phyloP scores from a whole-genome alignment of 257 asterid species.

The Solanum raphanifolium region DNA sequence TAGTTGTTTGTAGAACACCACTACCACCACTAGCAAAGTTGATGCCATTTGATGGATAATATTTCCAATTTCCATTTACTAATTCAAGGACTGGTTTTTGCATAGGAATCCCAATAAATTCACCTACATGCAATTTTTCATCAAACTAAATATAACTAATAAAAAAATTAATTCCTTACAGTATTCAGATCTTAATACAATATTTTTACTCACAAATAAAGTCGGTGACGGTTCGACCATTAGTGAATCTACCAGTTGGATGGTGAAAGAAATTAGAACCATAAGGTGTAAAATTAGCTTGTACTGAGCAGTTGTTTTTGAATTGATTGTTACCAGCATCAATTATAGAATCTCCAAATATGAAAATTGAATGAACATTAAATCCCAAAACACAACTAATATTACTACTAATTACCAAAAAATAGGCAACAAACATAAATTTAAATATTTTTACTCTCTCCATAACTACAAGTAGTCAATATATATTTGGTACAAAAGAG shows the following conservation, averaged over 20 bases:
- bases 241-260: conserved; percentile 76
- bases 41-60: conserved; percentile 50
- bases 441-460: conserved; percentile 3
- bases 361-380: conserved; percentile 33
- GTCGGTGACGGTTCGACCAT: conserved; percentile 65
- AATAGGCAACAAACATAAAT: not conserved
- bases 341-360: conserved; percentile 64
- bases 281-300: conserved; percentile 79
- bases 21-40: conserved; percentile 88
- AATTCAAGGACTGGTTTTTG: conserved; percentile 55
- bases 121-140: conserved; percentile 28
- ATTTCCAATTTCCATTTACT: conserved; percentile 19
- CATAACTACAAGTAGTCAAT: not conserved
- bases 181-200: too few relatives aligned
- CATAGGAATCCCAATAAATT: conserved; percentile 40
- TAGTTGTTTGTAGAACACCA: conserved; percentile 52
- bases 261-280: conserved; percentile 60
- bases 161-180: too few relatives aligned
- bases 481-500: not conserved
- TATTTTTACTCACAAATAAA: conserved; percentile 36
- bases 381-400: conserved; percentile 9
- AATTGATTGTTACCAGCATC: conserved; percentile 72
- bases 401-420: not conserved
- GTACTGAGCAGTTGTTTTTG: conserved; percentile 38
- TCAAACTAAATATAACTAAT: not conserved